Conservation (phyloP, 257 asterid genomes). For the Solanum appendiculatum region DNA sequence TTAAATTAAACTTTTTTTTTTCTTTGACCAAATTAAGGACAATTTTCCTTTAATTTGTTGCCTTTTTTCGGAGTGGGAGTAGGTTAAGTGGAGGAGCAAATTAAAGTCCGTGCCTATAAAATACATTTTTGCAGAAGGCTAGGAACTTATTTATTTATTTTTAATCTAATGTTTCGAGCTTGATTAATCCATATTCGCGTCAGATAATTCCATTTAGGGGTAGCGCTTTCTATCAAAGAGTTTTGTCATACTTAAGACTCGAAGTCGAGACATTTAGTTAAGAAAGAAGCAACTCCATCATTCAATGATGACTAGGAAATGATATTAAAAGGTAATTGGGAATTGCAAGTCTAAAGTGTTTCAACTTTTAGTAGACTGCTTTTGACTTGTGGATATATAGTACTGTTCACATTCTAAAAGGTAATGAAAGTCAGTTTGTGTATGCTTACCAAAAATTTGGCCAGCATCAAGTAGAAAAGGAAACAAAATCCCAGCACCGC, state of each 20-base stretch:
- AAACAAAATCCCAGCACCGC: slow-evolving; percentile 76
- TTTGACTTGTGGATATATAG: neutral
- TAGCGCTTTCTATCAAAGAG: no score
- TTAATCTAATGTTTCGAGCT: no score
- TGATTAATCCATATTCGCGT: neutral
- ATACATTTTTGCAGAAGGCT: neutral
- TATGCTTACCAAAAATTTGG: slow-evolving; percentile 70
- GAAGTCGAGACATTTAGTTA: no score
- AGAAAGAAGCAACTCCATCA: no score
- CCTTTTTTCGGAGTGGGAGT: neutral
- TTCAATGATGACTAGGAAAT: no score
- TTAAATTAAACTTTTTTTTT: neutral
- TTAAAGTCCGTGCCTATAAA: neutral
- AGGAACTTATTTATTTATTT: neutral
- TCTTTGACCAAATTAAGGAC: neutral
- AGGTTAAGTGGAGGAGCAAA: neutral
- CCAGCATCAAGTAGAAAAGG: slow-evolving; percentile 75
- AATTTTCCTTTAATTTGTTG: neutral
- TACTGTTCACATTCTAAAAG: neutral
- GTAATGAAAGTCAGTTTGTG: neutral
- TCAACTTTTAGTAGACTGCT: neutral
- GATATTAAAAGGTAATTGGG: neutral
- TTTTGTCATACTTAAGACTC: no score
- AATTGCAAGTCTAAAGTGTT: neutral
- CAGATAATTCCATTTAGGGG: no score